Conservation (phyloP, 2,329 filamentous ascomycete species). For the Ceratocystis lukuohia region DNA sequence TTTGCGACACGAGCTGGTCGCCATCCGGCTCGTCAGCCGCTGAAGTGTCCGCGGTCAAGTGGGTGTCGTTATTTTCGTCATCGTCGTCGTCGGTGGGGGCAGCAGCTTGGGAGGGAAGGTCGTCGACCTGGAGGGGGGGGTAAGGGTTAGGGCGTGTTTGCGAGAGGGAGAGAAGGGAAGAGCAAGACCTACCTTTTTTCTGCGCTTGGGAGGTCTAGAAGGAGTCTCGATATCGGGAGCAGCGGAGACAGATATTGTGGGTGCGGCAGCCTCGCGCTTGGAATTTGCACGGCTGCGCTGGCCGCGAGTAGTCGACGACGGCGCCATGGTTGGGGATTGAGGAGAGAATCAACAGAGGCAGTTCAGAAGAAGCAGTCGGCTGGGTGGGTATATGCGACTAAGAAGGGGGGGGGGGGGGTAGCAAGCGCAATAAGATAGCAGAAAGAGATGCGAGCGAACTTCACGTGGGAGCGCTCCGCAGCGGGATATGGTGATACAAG, state of each 20-base stretch:
- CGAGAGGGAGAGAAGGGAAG: constrained; percentile 19
- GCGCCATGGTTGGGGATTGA: constrained; percentile 4
- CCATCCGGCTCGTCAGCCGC: constrained; percentile 34
- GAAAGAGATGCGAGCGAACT: background rate
- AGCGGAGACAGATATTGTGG: constrained; percentile 24
- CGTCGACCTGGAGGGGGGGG: constrained; percentile 26
- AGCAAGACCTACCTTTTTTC: constrained; percentile 42
- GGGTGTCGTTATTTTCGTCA: constrained; percentile 35
- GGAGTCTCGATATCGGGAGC: constrained; percentile 41
- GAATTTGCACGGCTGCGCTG: constrained; percentile 26
- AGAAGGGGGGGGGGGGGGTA: background rate
- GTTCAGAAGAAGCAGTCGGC: background rate
- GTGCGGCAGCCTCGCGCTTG: constrained; percentile 25
- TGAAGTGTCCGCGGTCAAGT: constrained; percentile 31
- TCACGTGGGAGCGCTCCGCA: background rate
- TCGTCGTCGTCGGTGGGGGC: constrained; percentile 26
- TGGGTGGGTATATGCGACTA: background rate
- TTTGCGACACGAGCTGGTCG: constrained; percentile 42
- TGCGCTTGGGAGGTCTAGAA: constrained; percentile 48
- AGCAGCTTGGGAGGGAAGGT: constrained; percentile 24
- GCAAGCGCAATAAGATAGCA: background rate
- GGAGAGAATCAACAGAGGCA: background rate
- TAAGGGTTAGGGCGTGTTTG: background rate
- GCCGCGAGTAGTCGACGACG: constrained; percentile 26
- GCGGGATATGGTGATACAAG: background rate